Conservation (phyloP, 2,329 filamentous ascomycete species). For the Colletotrichum siamense region DNA sequence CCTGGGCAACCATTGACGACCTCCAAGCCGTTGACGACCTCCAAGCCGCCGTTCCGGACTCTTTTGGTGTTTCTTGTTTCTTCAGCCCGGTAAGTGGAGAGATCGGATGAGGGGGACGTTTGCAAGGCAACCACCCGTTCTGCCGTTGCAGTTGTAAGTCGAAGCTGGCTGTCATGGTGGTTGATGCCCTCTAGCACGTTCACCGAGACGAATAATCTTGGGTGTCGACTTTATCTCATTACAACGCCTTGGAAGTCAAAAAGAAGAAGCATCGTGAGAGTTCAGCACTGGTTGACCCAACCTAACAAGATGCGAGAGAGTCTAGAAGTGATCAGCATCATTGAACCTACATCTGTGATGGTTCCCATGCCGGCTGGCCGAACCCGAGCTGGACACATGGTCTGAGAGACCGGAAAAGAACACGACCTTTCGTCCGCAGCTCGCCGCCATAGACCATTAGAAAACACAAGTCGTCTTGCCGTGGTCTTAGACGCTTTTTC, state of each 20-base stretch:
- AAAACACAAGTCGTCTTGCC: no score
- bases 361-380: background rate
- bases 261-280: background rate
- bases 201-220: background rate
- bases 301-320: background rate
- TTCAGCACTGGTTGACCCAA: rapidly evolving
- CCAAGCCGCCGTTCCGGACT: background rate
- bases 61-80: background rate
- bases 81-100: constrained; percentile 2
- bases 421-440: no score
- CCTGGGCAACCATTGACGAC: background rate
- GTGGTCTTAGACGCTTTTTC: no score
- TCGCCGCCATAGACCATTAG: no score
- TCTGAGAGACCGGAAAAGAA: no score
- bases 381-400: no score
- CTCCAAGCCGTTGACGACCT: no score
- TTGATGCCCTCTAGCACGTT: background rate
- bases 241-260: background rate
- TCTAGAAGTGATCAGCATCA: background rate
- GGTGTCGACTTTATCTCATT: background rate
- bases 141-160: background rate
- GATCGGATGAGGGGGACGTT: background rate
- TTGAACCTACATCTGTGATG: background rate
- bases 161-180: background rate
- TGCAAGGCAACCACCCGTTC: background rate